Evolutionary conservation across 2,329 filamentous ascomycete species (phyloP).

Genomic region (Paraphaeosphaeria sporulosa): DNA sequence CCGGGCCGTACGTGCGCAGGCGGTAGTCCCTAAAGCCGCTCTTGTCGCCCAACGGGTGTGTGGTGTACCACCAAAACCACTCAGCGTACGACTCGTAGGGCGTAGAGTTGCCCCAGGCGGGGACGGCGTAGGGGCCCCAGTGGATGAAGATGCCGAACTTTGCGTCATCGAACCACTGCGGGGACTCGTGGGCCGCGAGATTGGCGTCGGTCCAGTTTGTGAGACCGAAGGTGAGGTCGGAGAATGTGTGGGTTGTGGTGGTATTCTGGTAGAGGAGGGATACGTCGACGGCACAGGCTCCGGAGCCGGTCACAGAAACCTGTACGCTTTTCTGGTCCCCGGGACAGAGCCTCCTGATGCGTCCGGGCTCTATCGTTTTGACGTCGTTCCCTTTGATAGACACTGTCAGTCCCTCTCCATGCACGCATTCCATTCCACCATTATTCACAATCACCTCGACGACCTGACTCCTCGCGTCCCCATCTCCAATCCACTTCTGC

Average conservation of each 20-base stretch:
- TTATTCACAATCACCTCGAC: slow-evolving; percentile 43
- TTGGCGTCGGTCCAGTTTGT: slow-evolving; percentile 21
- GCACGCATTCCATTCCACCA: slow-evolving; percentile 20
- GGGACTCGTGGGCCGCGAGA: slow-evolving; percentile 53
- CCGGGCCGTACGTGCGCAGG: slow-evolving; percentile 58
- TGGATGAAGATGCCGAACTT: slow-evolving; percentile 70
- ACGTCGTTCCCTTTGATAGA: slow-evolving; percentile 38
- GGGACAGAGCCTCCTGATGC: slow-evolving; percentile 50
- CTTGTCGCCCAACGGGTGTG: slow-evolving; percentile 51
- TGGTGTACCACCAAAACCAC: slow-evolving; percentile 60
- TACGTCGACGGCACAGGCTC: slow-evolving; percentile 31
- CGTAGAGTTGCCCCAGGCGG: slow-evolving; percentile 61
- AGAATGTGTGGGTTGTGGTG: slow-evolving; percentile 9
- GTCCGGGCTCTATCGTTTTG: slow-evolving; percentile 42
- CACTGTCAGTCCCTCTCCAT: slow-evolving; percentile 17
- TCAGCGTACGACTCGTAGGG: slow-evolving; percentile 51
- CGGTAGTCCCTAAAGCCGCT: slow-evolving; percentile 59
- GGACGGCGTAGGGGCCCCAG: slow-evolving; percentile 64
- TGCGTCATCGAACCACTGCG: slow-evolving; percentile 62
- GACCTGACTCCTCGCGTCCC: slow-evolving; percentile 44
- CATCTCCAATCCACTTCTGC: slow-evolving; percentile 46
- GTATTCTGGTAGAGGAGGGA: slow-evolving; percentile 40
- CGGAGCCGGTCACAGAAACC: slow-evolving; percentile 38
- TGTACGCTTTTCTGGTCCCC: slow-evolving; percentile 51
- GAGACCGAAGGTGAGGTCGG: slow-evolving; percentile 11